A percentile compares a stretch with the other conserved stretches of the same genome.
Evolutionary conservation across 2,329 filamentous ascomycete species (phyloP).

Genomic region (Chaetomium olivaceum): DNA sequence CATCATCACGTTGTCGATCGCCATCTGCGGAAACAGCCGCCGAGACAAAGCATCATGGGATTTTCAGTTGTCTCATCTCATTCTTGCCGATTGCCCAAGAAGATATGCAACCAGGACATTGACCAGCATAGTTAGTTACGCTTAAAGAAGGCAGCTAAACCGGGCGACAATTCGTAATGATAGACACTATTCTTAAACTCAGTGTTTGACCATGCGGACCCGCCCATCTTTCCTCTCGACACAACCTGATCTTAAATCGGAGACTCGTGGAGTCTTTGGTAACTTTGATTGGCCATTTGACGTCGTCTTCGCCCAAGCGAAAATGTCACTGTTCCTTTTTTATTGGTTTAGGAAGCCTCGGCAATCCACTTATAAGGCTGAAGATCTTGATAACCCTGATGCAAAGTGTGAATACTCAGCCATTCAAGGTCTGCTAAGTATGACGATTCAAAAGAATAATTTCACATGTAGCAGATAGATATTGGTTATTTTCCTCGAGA

Average conservation of each 20-base stretch:
- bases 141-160: too few species aligned
- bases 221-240: background rate
- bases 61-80: background rate
- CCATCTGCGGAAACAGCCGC: background rate
- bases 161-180: background rate
- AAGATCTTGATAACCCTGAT: background rate
- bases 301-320: background rate
- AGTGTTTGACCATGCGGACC: background rate
- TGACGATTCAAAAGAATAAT: background rate
- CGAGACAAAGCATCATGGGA: background rate
- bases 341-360: constrained; percentile 23
- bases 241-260: background rate
- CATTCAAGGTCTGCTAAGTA: background rate
- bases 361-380: constrained; percentile 22
- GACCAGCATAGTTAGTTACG: too few species aligned
- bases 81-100: background rate
- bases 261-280: background rate
- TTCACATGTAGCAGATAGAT: background rate
- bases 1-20: background rate
- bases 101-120: background rate
- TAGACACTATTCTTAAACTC: too few species aligned
- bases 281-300: background rate
- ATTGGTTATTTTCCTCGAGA: background rate
- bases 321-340: constrained; percentile 25
- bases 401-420: background rate